Evolutionary conservation across 179 eudicot species (phyloP).

Genomic region (Spinacia oleracea): DNA sequence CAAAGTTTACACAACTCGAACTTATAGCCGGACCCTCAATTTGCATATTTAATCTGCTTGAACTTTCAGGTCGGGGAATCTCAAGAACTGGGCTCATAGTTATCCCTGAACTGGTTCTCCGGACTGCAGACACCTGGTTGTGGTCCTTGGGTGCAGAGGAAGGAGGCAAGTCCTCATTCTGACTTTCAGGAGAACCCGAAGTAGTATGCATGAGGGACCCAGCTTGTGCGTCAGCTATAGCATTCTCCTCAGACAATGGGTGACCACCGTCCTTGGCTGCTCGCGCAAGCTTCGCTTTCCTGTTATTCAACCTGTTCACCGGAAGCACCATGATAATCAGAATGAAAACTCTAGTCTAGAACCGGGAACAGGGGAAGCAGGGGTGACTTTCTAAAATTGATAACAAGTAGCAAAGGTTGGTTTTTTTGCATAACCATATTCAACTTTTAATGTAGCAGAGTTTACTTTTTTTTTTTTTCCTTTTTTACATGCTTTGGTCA

Average conservation of each 20-base stretch:
- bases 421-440: background rate
- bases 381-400: no score
- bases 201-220: conserved; percentile 34
- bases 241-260: conserved; percentile 45
- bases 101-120: conserved; percentile 26
- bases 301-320: conserved; percentile 74
- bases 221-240: conserved; percentile 44
- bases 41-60: conserved; percentile 5
- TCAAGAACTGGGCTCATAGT: conserved; percentile 23
- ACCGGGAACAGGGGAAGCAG: background rate
- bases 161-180: conserved; percentile 27
- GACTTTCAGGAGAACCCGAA: conserved; percentile 43
- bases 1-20: conserved; percentile 29
- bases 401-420: background rate
- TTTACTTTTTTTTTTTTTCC: no score
- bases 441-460: background rate
- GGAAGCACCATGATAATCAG: background rate
- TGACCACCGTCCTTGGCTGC: conserved; percentile 68
- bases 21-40: conserved; percentile 28
- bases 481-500: background rate
- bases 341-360: background rate
- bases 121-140: conserved; percentile 18
- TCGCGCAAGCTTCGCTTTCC: conserved; percentile 89
- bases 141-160: conserved; percentile 33
- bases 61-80: conserved; percentile 24